Percentiles rank a stretch among this genome's conserved stretches.
Conservation (phyloP, 1,284 basidiomycete genomes). For the Pseudomicrostroma phylloplanum region DNA sequence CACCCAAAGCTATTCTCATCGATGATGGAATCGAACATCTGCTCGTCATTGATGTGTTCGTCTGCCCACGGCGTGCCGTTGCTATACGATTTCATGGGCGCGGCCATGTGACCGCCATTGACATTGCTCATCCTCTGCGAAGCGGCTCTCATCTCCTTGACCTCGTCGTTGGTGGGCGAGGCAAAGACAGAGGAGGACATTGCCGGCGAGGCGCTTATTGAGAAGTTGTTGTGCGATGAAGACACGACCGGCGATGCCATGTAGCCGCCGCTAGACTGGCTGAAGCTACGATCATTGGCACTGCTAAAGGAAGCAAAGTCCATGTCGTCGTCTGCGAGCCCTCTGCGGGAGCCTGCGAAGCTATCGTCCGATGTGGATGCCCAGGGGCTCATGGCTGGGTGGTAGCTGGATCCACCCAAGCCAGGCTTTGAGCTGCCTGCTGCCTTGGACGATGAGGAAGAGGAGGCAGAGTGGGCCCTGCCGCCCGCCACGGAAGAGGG, state of each 20-base stretch:
- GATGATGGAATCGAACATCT: slow-evolving; percentile 43
- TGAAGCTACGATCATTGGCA: no score
- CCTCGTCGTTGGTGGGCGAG: background rate
- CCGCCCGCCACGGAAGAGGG: slow-evolving; percentile 1
- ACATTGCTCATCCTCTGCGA: slow-evolving; percentile 5
- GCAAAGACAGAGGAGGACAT: slow-evolving; percentile 2
- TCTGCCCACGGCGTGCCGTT: slow-evolving; percentile 17
- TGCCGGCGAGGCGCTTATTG: background rate
- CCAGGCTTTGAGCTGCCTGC: background rate
- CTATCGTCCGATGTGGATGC: no score
- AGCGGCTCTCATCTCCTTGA: background rate
- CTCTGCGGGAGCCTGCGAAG: no score
- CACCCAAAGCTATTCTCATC: slow-evolving; percentile 36
- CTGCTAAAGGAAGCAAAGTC: no score
- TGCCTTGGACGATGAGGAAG: slow-evolving; percentile 4
- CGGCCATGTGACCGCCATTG: background rate
- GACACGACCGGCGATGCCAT: no score
- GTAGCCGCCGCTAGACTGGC: no score
- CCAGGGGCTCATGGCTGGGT: slow-evolving; percentile 1
- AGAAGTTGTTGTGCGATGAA: no score
- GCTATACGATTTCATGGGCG: slow-evolving; percentile 7
- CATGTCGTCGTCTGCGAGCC: no score
- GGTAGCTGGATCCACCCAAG: background rate
- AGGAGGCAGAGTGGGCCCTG: background rate
- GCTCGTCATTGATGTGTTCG: slow-evolving; percentile 33